Evolutionary conservation across 129 eudicot genomes (phyloP).

Genomic region (Saposhnikovia divaricata): DNA sequence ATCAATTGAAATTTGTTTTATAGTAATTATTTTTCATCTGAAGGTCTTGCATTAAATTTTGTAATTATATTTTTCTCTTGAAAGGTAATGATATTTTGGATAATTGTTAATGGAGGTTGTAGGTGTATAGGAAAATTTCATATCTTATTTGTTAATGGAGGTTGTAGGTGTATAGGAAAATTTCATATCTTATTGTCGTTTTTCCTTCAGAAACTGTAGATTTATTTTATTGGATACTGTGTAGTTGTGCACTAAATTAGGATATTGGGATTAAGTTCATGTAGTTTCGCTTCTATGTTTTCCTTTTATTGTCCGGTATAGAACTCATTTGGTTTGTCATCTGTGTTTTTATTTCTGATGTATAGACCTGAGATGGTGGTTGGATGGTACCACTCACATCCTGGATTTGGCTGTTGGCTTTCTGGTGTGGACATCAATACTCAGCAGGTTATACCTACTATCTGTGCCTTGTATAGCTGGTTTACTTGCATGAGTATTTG

Average conservation of each 20-base stretch:
- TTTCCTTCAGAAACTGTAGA: neutral
- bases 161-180: neutral
- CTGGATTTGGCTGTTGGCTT: conserved; percentile 98
- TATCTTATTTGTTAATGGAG: neutral
- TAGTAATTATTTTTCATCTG: neutral
- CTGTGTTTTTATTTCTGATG: conserved; percentile 4
- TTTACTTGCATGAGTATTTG: neutral
- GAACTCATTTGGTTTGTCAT: neutral
- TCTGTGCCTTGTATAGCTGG: neutral
- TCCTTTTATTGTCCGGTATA: neutral
- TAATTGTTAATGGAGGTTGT: neutral
- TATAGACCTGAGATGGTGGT: conserved; percentile 93
- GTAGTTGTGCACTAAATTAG: neutral
- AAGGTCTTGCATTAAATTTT: neutral
- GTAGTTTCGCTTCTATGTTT: neutral
- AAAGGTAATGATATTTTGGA: neutral
- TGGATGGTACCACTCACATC: conserved; percentile 98
- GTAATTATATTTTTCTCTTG: neutral
- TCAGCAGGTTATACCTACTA: conserved; percentile 53
- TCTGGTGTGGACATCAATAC: conserved; percentile 98
- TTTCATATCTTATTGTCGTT: neutral
- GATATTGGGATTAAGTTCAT: neutral
- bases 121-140: neutral
- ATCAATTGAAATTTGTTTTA: neutral
- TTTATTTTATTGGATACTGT: neutral